These are phyloP conservation scores for Salix viminalis DNA, from an alignment of 345 rosid genomes.

Conservation along the genomic window DNA sequence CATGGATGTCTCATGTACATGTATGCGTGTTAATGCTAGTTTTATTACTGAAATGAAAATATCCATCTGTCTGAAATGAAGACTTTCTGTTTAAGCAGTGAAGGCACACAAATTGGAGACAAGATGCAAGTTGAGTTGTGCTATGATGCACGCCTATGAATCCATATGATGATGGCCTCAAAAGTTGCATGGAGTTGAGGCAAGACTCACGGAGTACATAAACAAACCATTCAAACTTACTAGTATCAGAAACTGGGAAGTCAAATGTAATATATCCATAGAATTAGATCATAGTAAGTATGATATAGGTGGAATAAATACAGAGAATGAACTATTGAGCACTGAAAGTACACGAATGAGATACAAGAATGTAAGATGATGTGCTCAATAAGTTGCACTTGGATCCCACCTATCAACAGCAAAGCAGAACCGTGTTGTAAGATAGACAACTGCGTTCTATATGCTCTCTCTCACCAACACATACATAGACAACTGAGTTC, in stretches of 20 bases:
- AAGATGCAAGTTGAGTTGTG: neutral
- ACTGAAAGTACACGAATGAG: neutral
- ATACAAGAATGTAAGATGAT: neutral
- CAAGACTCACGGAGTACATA: neutral
- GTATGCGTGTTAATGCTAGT: neutral
- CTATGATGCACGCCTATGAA: neutral
- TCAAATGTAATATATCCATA: neutral
- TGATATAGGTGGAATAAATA: neutral
- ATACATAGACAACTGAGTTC: neutral
- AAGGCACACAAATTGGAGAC: neutral
- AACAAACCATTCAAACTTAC: neutral
- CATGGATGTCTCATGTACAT: neutral
- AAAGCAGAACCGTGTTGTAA: neutral
- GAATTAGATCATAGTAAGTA: neutral
- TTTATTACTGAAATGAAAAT: neutral
- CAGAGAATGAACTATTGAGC: neutral
- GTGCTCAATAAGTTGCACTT: neutral
- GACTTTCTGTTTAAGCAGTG: neutral
- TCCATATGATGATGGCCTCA: neutral
- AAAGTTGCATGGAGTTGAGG: neutral
- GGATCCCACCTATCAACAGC: neutral
- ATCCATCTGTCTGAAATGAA: neutral
- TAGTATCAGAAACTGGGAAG: neutral
- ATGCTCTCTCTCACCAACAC: no score
- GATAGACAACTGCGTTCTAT: neutral